Percentiles rank a stretch among this genome's conserved stretches.
These are phyloP conservation scores for Raffaelea albimanens DNA, from an alignment of 2,329 filamentous ascomycete genomes.

Conservation along the genomic window DNA sequence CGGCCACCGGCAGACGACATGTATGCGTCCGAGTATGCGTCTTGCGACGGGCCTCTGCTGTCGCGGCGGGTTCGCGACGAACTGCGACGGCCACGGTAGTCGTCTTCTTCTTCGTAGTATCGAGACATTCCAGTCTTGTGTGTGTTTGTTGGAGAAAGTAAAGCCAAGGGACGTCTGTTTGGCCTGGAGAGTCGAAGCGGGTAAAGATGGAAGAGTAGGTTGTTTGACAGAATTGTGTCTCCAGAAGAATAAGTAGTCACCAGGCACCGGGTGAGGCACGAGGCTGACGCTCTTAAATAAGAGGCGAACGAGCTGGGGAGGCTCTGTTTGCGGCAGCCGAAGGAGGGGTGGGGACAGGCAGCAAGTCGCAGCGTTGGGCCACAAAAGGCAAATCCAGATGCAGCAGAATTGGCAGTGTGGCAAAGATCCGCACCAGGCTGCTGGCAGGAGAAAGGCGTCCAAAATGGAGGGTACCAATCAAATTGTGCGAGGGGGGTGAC, in stretches of 20 bases:
- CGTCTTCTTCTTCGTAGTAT: conserved; percentile 26
- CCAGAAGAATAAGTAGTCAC: no score
- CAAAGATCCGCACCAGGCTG: no score
- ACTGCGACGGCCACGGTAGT: conserved; percentile 13
- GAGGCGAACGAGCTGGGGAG: background rate
- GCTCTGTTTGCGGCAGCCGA: conserved; percentile 2
- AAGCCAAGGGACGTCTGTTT: no score
- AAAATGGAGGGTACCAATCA: no score
- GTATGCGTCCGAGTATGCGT: conserved; percentile 4
- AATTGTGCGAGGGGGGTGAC: background rate
- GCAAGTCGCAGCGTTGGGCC: background rate
- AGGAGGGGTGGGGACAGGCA: background rate
- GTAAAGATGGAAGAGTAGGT: no score
- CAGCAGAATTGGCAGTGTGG: no score
- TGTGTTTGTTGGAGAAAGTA: no score
- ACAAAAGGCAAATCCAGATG: no score
- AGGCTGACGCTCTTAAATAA: conserved; percentile 1
- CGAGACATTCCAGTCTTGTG: conserved; percentile 13
- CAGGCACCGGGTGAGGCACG: background rate
- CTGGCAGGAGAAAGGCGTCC: no score
- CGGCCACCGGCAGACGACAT: conserved; percentile 3
- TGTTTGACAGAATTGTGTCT: background rate
- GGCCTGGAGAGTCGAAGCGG: no score
- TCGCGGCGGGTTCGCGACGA: conserved; percentile 3
- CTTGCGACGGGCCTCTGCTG: conserved; percentile 1